Conservation (phyloP, 2,329 filamentous ascomycete genomes). For the Cladosporium austrohemisphaericum region DNA sequence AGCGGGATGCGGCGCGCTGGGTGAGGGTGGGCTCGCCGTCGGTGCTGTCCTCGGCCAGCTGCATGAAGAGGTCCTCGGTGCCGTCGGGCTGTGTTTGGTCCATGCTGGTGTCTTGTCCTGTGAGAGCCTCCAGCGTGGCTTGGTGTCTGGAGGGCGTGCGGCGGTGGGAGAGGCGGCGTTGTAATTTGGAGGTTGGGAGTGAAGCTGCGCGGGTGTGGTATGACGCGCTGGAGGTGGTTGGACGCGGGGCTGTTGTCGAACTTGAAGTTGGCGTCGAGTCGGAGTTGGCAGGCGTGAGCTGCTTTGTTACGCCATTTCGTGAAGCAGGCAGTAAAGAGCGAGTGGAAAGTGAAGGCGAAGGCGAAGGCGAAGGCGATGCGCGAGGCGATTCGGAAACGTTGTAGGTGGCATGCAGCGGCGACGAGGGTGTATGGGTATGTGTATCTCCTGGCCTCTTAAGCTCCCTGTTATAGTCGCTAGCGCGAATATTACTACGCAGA, state of each 20-base stretch:
- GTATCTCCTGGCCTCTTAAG: too few relatives aligned
- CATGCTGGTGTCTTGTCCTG: conserved; percentile 6
- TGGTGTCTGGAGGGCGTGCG: conserved; percentile 3
- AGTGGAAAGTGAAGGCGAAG: neutral
- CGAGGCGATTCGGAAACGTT: neutral
- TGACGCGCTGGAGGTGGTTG: conserved; percentile 1
- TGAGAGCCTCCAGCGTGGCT: conserved; percentile 7
- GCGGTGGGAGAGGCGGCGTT: neutral
- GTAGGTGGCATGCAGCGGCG: neutral
- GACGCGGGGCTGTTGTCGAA: neutral
- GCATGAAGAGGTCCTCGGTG: conserved; percentile 29
- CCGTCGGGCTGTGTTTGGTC: conserved; percentile 13
- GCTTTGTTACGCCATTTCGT: conserved; percentile 2
- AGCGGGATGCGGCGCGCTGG: conserved; percentile 46
- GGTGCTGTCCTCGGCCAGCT: conserved; percentile 27
- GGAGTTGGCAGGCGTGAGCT: neutral
- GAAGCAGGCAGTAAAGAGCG: neutral
- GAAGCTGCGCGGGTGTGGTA: conserved; percentile 3
- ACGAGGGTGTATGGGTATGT: neutral
- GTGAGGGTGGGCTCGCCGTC: conserved; percentile 8
- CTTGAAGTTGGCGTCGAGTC: neutral
- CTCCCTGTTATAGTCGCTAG: too few relatives aligned
- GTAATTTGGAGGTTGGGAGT: conserved; percentile 1
- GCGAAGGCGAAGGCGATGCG: neutral
- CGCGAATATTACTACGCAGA: too few relatives aligned